Conservation (phyloP, 768 basidiomycete species). For the Mycena rosella region DNA sequence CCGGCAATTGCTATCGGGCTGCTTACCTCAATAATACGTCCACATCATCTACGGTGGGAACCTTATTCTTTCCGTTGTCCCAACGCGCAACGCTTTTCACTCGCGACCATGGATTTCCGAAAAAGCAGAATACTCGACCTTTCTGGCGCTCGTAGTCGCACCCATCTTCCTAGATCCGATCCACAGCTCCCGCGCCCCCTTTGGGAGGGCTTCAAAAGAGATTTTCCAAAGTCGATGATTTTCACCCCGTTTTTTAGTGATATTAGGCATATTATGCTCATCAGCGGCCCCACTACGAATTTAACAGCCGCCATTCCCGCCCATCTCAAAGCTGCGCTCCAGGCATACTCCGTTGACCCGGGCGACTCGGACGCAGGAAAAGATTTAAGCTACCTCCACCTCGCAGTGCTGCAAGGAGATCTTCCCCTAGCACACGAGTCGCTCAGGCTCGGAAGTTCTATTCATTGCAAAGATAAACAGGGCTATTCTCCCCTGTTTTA, state of each 20-base stretch:
- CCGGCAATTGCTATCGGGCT: too few relatives aligned
- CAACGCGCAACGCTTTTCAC: too few relatives aligned
- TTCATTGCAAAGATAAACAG: not conserved
- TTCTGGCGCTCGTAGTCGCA: not conserved
- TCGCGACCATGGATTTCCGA: too few relatives aligned
- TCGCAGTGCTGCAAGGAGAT: constrained; percentile 2
- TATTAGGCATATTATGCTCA: not conserved
- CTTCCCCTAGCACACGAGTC: constrained; percentile 2
- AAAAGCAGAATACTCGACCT: too few relatives aligned
- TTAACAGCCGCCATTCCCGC: not conserved
- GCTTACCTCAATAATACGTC: too few relatives aligned
- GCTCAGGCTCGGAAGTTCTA: not conserved
- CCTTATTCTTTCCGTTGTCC: too few relatives aligned
- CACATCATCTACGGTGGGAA: too few relatives aligned
- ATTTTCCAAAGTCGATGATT: constrained; percentile 4
- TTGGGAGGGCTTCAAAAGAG: not conserved
- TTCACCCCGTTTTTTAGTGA: not conserved
- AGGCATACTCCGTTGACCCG: too few relatives aligned
- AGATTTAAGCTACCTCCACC: constrained; percentile 9
- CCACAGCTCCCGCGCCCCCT: constrained; percentile 9
- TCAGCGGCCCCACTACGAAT: not conserved
- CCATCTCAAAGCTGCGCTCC: not conserved
- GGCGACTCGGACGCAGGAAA: not conserved
- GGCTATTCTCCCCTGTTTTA: not conserved
- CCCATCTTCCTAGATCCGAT: not conserved